Evolutionary conservation across 768 basidiomycete species (phyloP), one percentile per base, ranked within the genome.

Genomic region (Tulasnella sp.): DNA sequence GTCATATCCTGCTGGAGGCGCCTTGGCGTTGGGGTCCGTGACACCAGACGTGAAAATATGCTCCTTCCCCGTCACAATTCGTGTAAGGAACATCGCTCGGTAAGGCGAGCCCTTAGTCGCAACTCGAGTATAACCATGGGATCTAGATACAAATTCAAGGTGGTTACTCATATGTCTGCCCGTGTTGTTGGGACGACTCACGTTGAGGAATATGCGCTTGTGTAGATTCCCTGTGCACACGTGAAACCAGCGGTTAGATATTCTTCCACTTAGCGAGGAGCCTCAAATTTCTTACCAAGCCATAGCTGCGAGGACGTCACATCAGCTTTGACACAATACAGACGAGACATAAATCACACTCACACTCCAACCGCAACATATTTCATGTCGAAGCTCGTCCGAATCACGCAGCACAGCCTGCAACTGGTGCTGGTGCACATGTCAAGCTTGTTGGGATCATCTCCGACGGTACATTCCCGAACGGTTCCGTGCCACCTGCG

Each of bases 401-500:
- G 44, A 38, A 75, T 75, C 44, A 75, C 52, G 39, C 44, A 44
- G 27, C 75, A 75, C 27, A 75, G 27, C n/a, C 27, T 34, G 34
- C 75, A 75, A 10, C 24, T 38, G 44, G 40, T 44, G 19, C 44
- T 75, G 19, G 75, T 48, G 34, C 75, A 75, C 34, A 56, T 44
- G 8, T 44, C 52, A 31, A 75, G 46, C 14, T 48, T 75, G 44
- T 75, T 75, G 31, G 75, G 75, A 48, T 75, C 75, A 52, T 75
- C 75, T 46, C 42, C 73, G 31, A 52, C 56, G 27, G 87, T 89
- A 84, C 92, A 93, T 73, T 89, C 87, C 24, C 92, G 87, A 46
- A 88, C 88, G 16, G 92, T 93, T 27, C 92, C 92, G 83, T 93
- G 92, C 92, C 91, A 93, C 31, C 92, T 89, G 40, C 92, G 89